phyloP scores from a whole-genome alignment of 495 filamentous ascomycete species.

The Hypoxylon fuscum region DNA sequence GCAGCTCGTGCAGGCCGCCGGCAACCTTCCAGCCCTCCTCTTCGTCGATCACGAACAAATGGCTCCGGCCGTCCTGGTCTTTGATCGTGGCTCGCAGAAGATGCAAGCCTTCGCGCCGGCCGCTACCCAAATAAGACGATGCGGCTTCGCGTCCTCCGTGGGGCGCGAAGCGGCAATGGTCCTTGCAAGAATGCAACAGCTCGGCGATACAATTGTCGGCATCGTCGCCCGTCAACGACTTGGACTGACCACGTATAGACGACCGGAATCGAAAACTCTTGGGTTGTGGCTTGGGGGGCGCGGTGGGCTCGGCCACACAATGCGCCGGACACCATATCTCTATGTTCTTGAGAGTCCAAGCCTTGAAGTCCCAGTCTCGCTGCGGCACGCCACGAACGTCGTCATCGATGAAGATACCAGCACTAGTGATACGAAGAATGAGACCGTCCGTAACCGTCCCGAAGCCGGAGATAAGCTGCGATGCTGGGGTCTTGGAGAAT shows the following conservation, averaged over 20 bases:
- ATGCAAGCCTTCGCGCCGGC: constrained; percentile 70
- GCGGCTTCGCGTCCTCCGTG: constrained; percentile 43
- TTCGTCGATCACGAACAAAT: constrained; percentile 82
- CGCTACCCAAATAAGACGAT: constrained; percentile 48
- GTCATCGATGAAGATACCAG: constrained; percentile 96
- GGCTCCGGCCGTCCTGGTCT: constrained; percentile 84
- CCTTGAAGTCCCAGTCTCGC: constrained; percentile 97
- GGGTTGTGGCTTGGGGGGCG: constrained; percentile 51
- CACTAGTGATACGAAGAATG: constrained; percentile 81
- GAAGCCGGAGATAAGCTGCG: constrained; percentile 77
- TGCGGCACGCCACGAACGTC: constrained; percentile 86
- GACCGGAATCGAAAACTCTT: constrained; percentile 44
- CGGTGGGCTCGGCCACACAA: constrained; percentile 43
- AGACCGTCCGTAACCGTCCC: constrained; percentile 83
- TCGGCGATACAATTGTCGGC: constrained; percentile 68
- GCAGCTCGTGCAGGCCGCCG: constrained; percentile 76
- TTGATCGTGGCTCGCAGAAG: constrained; percentile 82
- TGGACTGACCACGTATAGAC: constrained; percentile 51
- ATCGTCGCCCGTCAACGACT: constrained; percentile 64
- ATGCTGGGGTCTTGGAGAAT: constrained; percentile 80
- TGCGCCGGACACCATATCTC: constrained; percentile 85
- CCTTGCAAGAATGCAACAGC: constrained; percentile 68
- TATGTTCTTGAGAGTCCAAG: constrained; percentile 91
- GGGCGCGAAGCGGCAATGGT: constrained; percentile 61
- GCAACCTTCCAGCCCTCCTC: constrained; percentile 94